Base-by-base conservation (phyloP, 1,284 basidiomycete genomes). In the Cronartium ribicola region DNA sequence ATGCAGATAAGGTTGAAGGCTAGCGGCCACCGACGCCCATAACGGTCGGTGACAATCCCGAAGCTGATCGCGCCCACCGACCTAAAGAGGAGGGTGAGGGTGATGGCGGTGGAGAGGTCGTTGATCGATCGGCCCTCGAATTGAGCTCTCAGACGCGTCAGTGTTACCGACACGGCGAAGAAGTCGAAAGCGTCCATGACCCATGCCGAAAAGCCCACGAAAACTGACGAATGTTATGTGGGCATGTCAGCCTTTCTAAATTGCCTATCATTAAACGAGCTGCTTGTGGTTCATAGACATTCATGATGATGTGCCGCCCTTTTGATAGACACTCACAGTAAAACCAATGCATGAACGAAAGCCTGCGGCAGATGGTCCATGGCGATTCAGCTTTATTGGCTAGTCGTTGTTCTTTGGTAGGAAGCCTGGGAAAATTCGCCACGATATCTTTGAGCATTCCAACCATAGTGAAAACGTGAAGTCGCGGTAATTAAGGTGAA, bases 11-110 rank as follows among this genome's bases (percentile, higher is more conserved):
- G 83, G 81, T 96, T 96, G 79, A 80, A 78, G 55, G 93, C 87
- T 3, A 97, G 84, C 0, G 94, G 92, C 91, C 92, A 98, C 84
- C 94, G 94, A 60, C 94, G 87, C 2, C 94, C 94, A 80, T 86
- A 95, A 8, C 94, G 86, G 65, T 80, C 79, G 0, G 76, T 73
- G 1, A 73, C 40, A 6, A 79, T 74, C 67, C 84, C 86, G 77
- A 96, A 95, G 77, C 94, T 83, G 75, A 92, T 86, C 41, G 94
- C 94, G 36, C 94, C 95, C 41, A 87, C 83, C 0, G 90, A 90
- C 67, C 95, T 88, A 84, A 96, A 92, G 41, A 98, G 87, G 0
- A 97, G 85, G 0, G 94, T 97, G 64, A 98, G 85, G 3, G 94
- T 98, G 80, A 98, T 94, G 6, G 92, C 87, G 39, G 87, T 87